phyloP scores from a whole-genome alignment of 2,329 filamentous ascomycete genomes.

The Ascochyta koolunga region DNA sequence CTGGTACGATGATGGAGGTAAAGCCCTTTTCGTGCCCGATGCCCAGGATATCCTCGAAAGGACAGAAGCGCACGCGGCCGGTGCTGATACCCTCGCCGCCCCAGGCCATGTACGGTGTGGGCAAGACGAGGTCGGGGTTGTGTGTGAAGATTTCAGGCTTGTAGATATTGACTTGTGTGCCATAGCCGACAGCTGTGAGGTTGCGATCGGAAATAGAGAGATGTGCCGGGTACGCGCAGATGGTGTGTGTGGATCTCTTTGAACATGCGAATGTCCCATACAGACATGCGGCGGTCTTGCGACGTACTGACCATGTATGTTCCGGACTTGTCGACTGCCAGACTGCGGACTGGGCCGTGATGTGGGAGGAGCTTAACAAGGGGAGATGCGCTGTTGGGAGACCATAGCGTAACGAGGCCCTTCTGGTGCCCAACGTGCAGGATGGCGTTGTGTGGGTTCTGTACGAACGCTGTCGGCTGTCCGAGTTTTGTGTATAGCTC shows the following conservation, averaged over 20 bases:
- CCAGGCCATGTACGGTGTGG: conserved; percentile 92
- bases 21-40: conserved; percentile 86
- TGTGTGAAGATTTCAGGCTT: conserved; percentile 80
- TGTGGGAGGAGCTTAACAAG: conserved; percentile 92
- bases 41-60: conserved; percentile 91
- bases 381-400: conserved; percentile 84
- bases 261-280: conserved; percentile 95
- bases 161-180: conserved; percentile 89
- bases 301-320: conserved; percentile 95
- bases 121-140: conserved; percentile 73
- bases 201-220: conserved; percentile 86
- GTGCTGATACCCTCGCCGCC: conserved; percentile 82
- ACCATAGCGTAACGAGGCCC: conserved; percentile 93
- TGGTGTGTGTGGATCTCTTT: conserved; percentile 91
- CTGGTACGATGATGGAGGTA: conserved; percentile 86
- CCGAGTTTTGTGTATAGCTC: conserved; percentile 87
- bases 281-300: conserved; percentile 88
- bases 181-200: conserved; percentile 88
- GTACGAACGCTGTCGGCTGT: conserved; percentile 78
- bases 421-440: conserved; percentile 94
- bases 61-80: conserved; percentile 87
- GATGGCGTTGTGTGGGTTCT: conserved; percentile 92
- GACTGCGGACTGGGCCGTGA: conserved; percentile 81
- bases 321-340: conserved; percentile 87
- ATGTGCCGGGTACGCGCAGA: conserved; percentile 79